Evolutionary conservation across 768 basidiomycete genomes (phyloP).

Genomic region (Dioszegia crocea): DNA sequence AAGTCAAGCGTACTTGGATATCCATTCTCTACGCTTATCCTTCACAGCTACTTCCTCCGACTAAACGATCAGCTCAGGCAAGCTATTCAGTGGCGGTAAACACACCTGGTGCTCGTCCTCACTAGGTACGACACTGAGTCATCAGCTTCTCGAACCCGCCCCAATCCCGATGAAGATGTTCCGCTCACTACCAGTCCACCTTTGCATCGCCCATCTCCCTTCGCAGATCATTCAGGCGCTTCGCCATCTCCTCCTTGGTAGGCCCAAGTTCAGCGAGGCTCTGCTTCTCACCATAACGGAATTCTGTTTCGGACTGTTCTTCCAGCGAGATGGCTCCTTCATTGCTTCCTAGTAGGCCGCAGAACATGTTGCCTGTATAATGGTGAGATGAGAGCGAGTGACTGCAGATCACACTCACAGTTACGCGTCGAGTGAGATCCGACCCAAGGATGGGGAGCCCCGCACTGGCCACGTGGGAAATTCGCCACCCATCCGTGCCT

Average conservation of each 20-base stretch:
- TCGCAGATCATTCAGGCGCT: slow-evolving; percentile 26
- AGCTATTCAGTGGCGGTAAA: not conserved
- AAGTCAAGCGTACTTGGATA: slow-evolving; percentile 27
- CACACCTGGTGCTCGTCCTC: slow-evolving; percentile 47
- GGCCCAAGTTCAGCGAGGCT: not conserved
- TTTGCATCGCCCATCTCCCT: slow-evolving; percentile 35
- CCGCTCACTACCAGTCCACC: slow-evolving; percentile 48
- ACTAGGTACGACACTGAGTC: slow-evolving; percentile 43
- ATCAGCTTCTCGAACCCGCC: too few species aligned
- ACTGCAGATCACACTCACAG: too few species aligned
- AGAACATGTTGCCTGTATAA: slow-evolving; percentile 1
- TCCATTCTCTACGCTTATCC: slow-evolving; percentile 38
- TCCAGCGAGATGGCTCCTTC: not conserved
- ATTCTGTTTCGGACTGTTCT: not conserved
- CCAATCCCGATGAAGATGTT: too few species aligned
- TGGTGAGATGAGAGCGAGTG: too few species aligned
- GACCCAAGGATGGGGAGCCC: too few species aligned
- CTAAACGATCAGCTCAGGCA: slow-evolving; percentile 2
- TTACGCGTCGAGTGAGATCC: too few species aligned
- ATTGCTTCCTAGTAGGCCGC: not conserved
- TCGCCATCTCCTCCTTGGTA: slow-evolving; percentile 18
- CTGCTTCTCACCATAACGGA: not conserved
- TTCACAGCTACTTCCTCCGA: slow-evolving; percentile 41
- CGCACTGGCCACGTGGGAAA: not conserved
- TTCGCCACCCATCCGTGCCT: not conserved